A percentile compares a stretch with the other conserved stretches of the same genome.
phyloP scores from a whole-genome alignment of 225 moss, liverwort and hornwort genomes.

The Sphagnum contortum region DNA sequence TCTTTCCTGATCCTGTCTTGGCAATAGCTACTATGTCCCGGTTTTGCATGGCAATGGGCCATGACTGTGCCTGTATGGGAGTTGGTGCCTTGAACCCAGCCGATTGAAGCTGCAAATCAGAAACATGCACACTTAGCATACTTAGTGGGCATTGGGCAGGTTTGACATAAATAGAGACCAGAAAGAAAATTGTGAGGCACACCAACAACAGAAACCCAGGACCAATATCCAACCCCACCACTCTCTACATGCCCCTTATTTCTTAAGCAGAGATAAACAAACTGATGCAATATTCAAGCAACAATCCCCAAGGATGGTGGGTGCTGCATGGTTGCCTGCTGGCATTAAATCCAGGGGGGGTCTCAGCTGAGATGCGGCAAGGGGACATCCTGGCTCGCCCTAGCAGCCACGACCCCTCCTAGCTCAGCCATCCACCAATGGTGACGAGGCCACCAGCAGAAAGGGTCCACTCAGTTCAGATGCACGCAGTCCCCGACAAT shows the following conservation, averaged over 20 bases:
- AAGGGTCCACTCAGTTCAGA: conserved; percentile 71
- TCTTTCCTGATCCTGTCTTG: conserved; percentile 91
- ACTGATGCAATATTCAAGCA: conserved; percentile 43
- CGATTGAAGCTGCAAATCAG: conserved; percentile 57
- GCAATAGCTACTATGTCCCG: conserved; percentile 95
- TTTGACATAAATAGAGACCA: too few species aligned
- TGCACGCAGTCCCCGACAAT: conserved; percentile 79
- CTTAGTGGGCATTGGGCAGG: too few species aligned
- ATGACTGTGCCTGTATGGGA: conserved; percentile 92
- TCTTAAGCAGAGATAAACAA: neutral
- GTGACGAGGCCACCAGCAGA: conserved; percentile 82
- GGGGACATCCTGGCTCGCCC: conserved; percentile 75
- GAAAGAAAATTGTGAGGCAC: too few species aligned
- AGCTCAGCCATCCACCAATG: conserved; percentile 96
- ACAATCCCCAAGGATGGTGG: conserved; percentile 92
- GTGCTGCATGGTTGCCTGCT: conserved; percentile 99
- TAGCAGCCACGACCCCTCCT: conserved; percentile 54
- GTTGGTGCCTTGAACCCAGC: conserved; percentile 89
- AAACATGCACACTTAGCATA: neutral
- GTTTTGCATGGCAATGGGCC: conserved; percentile 92
- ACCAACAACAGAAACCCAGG: too few species aligned
- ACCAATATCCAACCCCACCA: too few species aligned
- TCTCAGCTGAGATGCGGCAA: conserved; percentile 65
- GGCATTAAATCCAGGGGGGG: conserved; percentile 77
- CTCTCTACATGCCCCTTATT: too few species aligned